phyloP scores from a whole-genome alignment of 257 asterid species.

The Solanum chmielewskii region DNA sequence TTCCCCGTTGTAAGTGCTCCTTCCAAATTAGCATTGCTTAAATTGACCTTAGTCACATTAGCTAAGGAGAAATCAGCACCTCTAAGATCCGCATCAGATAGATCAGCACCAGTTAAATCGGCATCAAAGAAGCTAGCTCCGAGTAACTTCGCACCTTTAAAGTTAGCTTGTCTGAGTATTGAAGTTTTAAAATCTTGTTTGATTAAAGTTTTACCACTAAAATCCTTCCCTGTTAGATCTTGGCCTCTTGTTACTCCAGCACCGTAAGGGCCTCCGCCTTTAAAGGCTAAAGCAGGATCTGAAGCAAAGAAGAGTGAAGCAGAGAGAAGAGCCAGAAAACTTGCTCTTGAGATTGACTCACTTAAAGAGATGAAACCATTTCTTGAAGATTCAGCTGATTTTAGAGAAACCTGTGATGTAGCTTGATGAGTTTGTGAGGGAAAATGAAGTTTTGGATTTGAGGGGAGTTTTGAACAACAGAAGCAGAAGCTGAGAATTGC shows the following conservation, averaged over 20 bases:
- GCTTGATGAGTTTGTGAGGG: conserved; percentile 5
- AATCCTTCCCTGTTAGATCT: conserved; percentile 80
- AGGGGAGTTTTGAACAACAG: conserved; percentile 37
- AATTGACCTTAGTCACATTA: conserved; percentile 77
- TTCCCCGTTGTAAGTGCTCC: conserved; percentile 94
- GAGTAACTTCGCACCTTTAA: conserved; percentile 79
- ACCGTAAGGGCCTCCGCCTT: conserved; percentile 99
- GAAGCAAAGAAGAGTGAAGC: conserved; percentile 64
- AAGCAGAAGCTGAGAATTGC: conserved; percentile 43
- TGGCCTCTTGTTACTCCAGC: conserved; percentile 95
- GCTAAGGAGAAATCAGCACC: conserved; percentile 96
- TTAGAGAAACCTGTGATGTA: conserved; percentile 19
- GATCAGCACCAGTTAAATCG: conserved; percentile 97
- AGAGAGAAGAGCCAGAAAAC: conserved; percentile 54
- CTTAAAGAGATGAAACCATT: conserved; percentile 13
- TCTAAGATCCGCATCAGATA: conserved; percentile 94
- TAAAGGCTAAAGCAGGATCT: conserved; percentile 85
- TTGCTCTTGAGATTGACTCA: conserved; percentile 49
- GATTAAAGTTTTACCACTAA: conserved; percentile 75
- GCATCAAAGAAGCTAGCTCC: conserved; percentile 99
- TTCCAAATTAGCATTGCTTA: conserved; percentile 89
- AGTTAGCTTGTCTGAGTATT: conserved; percentile 85
- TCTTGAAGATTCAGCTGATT: not conserved
- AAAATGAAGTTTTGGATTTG: conserved; percentile 20
- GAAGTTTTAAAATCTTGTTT: conserved; percentile 97